phyloP scores from a whole-genome alignment of 495 filamentous ascomycete genomes.

The Pyronema domesticum region DNA sequence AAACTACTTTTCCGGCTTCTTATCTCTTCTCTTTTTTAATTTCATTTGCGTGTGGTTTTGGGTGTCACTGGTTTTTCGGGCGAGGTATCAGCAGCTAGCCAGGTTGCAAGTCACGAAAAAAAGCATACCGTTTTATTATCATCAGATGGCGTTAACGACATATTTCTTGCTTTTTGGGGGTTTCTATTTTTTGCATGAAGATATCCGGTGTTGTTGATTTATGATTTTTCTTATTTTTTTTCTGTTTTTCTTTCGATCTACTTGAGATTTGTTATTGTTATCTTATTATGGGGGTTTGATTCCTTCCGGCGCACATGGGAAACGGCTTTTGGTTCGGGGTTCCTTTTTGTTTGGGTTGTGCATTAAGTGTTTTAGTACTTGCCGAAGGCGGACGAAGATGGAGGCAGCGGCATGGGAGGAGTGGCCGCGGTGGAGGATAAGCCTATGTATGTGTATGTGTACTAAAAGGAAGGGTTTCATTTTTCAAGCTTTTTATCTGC shows the following conservation, averaged over 20 bases:
- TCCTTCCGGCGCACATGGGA: neutral
- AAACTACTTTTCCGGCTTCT: neutral
- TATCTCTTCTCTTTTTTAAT: neutral
- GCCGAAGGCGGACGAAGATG: no score
- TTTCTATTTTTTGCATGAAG: neutral
- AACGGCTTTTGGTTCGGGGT: neutral
- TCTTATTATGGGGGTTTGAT: neutral
- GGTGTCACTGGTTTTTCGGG: neutral
- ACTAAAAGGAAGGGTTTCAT: neutral
- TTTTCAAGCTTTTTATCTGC: neutral
- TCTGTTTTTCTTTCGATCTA: no score
- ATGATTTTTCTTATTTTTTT: neutral
- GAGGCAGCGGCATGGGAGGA: no score
- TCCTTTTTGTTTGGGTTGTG: no score
- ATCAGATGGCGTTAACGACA: constrained; percentile 2
- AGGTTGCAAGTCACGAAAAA: neutral
- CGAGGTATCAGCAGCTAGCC: neutral
- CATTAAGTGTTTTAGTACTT: no score
- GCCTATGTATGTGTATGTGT: no score
- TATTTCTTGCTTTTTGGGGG: neutral
- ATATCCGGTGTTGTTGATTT: constrained; percentile 1
- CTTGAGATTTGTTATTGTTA: neutral
- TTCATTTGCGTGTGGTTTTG: neutral
- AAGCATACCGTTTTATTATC: neutral
- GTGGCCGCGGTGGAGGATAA: no score